These are phyloP conservation scores for Salix purpurea DNA, from an alignment of 345 rosid species.

Conservation along the genomic window DNA sequence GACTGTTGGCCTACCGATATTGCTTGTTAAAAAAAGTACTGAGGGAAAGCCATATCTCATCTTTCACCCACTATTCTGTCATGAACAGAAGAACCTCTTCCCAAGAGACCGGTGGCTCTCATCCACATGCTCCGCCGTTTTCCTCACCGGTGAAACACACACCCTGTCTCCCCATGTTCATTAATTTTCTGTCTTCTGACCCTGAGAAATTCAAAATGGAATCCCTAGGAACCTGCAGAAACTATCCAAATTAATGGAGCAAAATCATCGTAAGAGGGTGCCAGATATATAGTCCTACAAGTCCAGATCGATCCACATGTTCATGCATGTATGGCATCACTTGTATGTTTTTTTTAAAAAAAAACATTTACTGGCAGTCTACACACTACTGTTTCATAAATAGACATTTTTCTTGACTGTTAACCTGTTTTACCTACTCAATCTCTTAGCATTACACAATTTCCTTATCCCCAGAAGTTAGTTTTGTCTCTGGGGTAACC, in stretches of 20 bases:
- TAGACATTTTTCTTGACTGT: slow-evolving; percentile 4
- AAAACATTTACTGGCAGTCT: background rate
- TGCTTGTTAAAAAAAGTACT: slow-evolving; percentile 8
- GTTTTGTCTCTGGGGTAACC: background rate
- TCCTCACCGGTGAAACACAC: background rate
- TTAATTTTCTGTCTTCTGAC: background rate
- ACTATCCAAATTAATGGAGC: background rate
- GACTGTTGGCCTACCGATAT: slow-evolving; percentile 25
- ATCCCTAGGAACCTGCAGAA: background rate
- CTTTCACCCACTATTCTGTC: slow-evolving; percentile 6
- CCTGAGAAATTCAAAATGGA: background rate
- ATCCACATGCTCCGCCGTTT: slow-evolving; percentile 5
- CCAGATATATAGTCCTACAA: background rate
- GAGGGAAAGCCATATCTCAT: slow-evolving; percentile 19
- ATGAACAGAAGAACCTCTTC: background rate
- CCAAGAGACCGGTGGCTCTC: background rate
- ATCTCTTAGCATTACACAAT: background rate
- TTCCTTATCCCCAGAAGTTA: background rate
- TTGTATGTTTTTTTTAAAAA: background rate
- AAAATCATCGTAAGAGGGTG: background rate
- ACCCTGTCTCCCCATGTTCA: background rate
- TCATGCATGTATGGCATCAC: background rate
- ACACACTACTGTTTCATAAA: background rate
- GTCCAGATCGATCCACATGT: background rate
- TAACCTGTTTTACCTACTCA: slow-evolving; percentile 20